Conservation (phyloP, 257 asterid species). For the Vinca minor region DNA sequence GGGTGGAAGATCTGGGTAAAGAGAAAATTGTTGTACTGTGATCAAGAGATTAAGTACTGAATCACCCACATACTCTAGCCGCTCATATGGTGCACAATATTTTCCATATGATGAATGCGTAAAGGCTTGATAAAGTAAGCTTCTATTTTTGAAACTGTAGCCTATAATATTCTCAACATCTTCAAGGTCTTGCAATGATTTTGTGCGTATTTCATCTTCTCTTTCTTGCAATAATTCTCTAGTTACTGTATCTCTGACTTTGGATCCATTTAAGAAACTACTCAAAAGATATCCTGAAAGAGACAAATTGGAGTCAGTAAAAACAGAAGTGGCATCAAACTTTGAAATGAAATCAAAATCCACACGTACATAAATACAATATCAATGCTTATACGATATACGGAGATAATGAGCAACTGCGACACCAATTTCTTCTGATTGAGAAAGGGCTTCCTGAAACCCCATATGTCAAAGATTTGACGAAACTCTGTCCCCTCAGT, state of each 20-base stretch:
- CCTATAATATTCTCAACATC: constrained; percentile 64
- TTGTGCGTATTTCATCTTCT: constrained; percentile 21
- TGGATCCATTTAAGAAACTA: constrained; percentile 30
- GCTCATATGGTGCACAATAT: constrained; percentile 51
- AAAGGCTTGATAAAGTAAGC: constrained; percentile 55
- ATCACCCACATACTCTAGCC: constrained; percentile 76
- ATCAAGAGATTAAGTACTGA: constrained; percentile 60
- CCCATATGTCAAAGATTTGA: not conserved
- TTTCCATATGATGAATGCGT: constrained; percentile 52
- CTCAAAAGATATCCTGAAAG: constrained; percentile 44
- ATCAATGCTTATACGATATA: not conserved
- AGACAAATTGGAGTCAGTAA: constrained; percentile 8
- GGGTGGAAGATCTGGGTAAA: constrained; percentile 60
- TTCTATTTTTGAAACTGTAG: constrained; percentile 46
- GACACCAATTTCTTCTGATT: not conserved
- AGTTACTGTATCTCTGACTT: constrained; percentile 17
- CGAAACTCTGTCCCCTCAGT: not conserved
- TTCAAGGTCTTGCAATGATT: constrained; percentile 28
- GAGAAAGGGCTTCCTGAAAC: not conserved
- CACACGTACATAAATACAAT: not conserved
- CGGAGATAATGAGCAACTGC: not conserved
- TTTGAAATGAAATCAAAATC: not conserved
- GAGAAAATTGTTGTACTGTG: constrained; percentile 51
- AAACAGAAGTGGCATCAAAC: not conserved
- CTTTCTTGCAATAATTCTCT: constrained; percentile 20